phyloP scores from a whole-genome alignment of 2,329 filamentous ascomycete species.

The Nemania sp. region DNA sequence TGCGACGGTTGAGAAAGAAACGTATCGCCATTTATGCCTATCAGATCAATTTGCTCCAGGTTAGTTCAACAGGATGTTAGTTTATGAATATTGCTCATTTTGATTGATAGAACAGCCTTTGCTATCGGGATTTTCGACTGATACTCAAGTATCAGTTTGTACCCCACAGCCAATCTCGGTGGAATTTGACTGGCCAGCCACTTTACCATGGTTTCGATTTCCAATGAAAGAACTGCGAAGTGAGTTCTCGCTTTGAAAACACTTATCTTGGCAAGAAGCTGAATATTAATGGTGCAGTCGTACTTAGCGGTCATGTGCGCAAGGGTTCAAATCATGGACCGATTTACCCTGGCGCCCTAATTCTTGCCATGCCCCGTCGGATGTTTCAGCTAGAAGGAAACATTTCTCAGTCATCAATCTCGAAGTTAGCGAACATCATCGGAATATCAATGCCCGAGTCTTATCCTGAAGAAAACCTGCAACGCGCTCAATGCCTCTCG shows the following conservation, averaged over 20 bases:
- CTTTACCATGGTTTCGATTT: conserved; percentile 14
- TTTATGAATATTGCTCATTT: neutral
- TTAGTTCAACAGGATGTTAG: conserved; percentile 1
- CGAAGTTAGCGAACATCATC: conserved; percentile 10
- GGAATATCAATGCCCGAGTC: conserved; percentile 15
- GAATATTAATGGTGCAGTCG: conserved; percentile 1
- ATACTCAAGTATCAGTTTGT: conserved; percentile 9
- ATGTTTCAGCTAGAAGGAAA: neutral
- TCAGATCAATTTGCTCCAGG: neutral
- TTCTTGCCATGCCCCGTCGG: too few species aligned
- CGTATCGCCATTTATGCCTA: conserved; percentile 1
- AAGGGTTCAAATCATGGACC: too few species aligned
- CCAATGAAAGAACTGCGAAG: neutral
- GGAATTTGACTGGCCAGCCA: conserved; percentile 13
- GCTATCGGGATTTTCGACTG: neutral
- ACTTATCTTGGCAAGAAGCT: neutral
- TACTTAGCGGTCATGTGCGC: neutral
- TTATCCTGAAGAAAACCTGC: conserved; percentile 6
- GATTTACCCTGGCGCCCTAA: neutral
- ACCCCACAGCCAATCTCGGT: conserved; percentile 7
- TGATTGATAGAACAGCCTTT: neutral
- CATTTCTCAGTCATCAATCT: conserved; percentile 1
- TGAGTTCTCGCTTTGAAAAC: conserved; percentile 1
- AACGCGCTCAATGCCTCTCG: conserved; percentile 6
- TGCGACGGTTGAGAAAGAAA: conserved; percentile 9